Percentiles rank a stretch among this genome's conserved stretches.
Evolutionary conservation across 768 basidiomycete species (phyloP).

Genomic region (Mycena galericulata): DNA sequence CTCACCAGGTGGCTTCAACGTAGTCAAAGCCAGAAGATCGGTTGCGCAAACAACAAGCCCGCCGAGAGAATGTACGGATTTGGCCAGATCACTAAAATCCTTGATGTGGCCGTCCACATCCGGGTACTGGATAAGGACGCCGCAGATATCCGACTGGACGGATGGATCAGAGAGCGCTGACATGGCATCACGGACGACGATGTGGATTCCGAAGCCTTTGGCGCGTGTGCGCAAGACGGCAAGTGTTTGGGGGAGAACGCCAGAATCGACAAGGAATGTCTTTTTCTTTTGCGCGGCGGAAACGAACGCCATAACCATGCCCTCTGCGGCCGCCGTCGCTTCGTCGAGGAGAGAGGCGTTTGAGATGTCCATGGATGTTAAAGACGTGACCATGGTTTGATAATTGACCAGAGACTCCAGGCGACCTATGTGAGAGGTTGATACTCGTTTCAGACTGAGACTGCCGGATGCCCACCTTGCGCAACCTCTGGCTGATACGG

Average conservation of each 20-base stretch:
- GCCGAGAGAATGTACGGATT: conserved; percentile 76
- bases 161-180: conserved; percentile 63
- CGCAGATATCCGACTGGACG: conserved; percentile 76
- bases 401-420: conserved; percentile 97
- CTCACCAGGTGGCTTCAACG: conserved; percentile 96
- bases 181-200: conserved; percentile 76
- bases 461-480: conserved; percentile 72
- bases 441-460: conserved; percentile 20
- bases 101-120: conserved; percentile 87
- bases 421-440: conserved; percentile 68
- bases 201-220: conserved; percentile 91
- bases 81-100: conserved; percentile 76
- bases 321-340: conserved; percentile 94
- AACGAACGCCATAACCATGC: conserved; percentile 94
- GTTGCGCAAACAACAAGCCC: conserved; percentile 91
- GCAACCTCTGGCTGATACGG: conserved; percentile 98
- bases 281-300: conserved; percentile 76
- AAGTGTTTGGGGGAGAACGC: conserved; percentile 89
- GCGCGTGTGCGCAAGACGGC: conserved; percentile 92
- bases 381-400: conserved; percentile 95
- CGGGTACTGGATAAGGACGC: conserved; percentile 94
- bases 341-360: conserved; percentile 97
- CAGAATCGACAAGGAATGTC: conserved; percentile 87
- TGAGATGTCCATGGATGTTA: conserved; percentile 95
- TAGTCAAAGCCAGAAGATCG: conserved; percentile 91